Evolutionary conservation across 148 eudicot genomes (phyloP).

Genomic region (Nepenthes mirabilis): DNA sequence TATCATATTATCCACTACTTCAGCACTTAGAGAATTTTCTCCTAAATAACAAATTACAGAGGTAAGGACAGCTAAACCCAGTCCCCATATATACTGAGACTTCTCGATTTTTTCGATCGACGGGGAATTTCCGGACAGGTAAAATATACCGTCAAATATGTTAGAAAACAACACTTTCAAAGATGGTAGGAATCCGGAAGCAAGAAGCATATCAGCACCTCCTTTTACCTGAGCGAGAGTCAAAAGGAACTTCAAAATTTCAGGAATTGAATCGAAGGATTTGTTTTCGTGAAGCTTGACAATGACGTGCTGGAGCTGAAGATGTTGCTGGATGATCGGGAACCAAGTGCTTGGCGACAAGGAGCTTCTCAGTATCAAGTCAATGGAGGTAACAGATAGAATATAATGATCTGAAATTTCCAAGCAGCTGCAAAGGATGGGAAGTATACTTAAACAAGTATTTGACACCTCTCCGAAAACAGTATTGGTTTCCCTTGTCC

Average conservation of each 20-base stretch:
- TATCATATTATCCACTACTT: constrained; percentile 55
- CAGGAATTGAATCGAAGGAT: constrained; percentile 20
- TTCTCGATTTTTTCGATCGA: constrained; percentile 30
- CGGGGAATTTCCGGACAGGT: constrained; percentile 21
- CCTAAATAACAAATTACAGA: constrained; percentile 66
- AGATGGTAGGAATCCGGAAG: constrained; percentile 58
- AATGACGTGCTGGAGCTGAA: constrained; percentile 50
- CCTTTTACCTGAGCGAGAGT: constrained; percentile 63
- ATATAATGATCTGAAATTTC: constrained; percentile 45
- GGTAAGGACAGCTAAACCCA: constrained; percentile 64
- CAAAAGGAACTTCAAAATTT: constrained; percentile 65
- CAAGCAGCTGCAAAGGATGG: constrained; percentile 58
- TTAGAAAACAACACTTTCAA: constrained; percentile 39
- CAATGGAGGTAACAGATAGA: constrained; percentile 51
- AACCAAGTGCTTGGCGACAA: constrained; percentile 63
- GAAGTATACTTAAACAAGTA: constrained; percentile 57
- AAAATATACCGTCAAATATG: constrained; percentile 21
- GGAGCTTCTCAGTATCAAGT: constrained; percentile 48
- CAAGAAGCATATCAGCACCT: constrained; percentile 77
- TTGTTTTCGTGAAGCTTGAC: constrained; percentile 49
- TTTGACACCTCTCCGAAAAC: constrained; percentile 40
- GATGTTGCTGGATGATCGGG: constrained; percentile 68
- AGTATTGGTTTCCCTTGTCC: constrained; percentile 17
- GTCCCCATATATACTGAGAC: constrained; percentile 60
- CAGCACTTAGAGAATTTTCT: constrained; percentile 39